Conservation (phyloP, 202 grass and related monocot species). For the Brachypodium distachyon region DNA sequence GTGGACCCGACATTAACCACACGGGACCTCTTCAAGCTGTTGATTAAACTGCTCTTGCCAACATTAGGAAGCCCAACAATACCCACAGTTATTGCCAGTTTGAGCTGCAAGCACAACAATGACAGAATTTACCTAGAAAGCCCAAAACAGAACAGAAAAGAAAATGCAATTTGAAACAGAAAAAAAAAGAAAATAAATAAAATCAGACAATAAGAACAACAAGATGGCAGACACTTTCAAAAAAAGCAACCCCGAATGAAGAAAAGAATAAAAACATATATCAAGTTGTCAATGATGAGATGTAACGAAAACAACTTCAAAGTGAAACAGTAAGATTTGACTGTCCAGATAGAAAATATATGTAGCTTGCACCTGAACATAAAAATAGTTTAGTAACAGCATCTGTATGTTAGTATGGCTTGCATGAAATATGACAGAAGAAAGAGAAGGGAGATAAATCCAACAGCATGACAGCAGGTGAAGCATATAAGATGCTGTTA, state of each 20-base stretch:
- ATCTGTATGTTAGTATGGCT: not conserved
- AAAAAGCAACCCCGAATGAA: too few species aligned
- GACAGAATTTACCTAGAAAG: not conserved
- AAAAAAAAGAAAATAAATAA: too few species aligned
- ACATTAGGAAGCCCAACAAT: constrained; percentile 99
- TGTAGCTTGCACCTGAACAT: not conserved
- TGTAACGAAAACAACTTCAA: not conserved
- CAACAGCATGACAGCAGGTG: not conserved
- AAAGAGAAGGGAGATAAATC: not conserved
- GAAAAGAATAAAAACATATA: not conserved
- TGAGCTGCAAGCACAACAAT: constrained; percentile 54
- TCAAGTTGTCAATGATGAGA: not conserved
- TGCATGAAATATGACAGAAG: not conserved
- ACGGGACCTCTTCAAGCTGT: constrained; percentile 94
- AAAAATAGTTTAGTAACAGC: not conserved
- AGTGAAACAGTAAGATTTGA: not conserved
- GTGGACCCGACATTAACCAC: constrained; percentile 90
- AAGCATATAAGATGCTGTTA: not conserved
- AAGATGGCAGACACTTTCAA: too few species aligned
- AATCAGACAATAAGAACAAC: too few species aligned
- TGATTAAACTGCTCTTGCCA: constrained; percentile 97
- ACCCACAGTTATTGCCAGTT: constrained; percentile 90
- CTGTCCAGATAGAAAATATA: not conserved
- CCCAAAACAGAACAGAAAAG: not conserved
- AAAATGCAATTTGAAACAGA: not conserved